Conservation (phyloP, 2,329 filamentous ascomycete species). For the Phoma herbarum region DNA sequence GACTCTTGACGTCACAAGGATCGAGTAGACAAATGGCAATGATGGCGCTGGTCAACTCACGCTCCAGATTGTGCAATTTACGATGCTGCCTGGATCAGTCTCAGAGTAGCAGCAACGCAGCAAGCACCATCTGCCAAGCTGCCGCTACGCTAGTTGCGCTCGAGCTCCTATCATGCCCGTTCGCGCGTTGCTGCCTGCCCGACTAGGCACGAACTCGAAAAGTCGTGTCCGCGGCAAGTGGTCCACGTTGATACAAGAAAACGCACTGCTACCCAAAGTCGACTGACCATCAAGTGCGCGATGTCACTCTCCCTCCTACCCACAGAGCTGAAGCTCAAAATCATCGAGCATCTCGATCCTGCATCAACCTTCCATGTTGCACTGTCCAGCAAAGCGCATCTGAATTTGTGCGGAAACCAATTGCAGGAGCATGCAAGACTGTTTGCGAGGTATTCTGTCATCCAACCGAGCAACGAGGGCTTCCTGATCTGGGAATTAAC, state of each 20-base stretch:
- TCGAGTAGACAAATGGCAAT: background rate
- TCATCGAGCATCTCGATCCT: slow-evolving; percentile 25
- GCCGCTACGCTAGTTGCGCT: background rate
- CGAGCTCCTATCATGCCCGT: background rate
- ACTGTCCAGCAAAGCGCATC: slow-evolving; percentile 23
- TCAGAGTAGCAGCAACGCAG: background rate
- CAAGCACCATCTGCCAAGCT: background rate
- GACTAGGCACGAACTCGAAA: background rate
- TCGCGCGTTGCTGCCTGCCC: slow-evolving; percentile 3
- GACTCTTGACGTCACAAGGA: background rate
- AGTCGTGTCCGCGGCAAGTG: background rate
- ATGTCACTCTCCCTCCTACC: slow-evolving; percentile 25
- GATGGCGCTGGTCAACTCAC: background rate
- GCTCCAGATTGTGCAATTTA: background rate
- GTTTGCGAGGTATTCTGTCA: slow-evolving; percentile 13
- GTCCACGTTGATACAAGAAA: background rate
- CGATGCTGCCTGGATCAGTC: background rate
- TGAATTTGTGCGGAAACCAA: slow-evolving; percentile 8
- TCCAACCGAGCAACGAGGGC: slow-evolving; percentile 1
- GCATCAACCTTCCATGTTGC: slow-evolving; percentile 24
- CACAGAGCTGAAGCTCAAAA: slow-evolving; percentile 23
- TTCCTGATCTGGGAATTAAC: slow-evolving; percentile 18
- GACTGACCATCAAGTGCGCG: background rate
- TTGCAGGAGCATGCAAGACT: slow-evolving; percentile 21
- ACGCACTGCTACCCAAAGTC: background rate